These are phyloP conservation scores for Globisporangium cederbergense DNA, from an alignment of 352 stramenopile genomes.

Conservation along the genomic window DNA sequence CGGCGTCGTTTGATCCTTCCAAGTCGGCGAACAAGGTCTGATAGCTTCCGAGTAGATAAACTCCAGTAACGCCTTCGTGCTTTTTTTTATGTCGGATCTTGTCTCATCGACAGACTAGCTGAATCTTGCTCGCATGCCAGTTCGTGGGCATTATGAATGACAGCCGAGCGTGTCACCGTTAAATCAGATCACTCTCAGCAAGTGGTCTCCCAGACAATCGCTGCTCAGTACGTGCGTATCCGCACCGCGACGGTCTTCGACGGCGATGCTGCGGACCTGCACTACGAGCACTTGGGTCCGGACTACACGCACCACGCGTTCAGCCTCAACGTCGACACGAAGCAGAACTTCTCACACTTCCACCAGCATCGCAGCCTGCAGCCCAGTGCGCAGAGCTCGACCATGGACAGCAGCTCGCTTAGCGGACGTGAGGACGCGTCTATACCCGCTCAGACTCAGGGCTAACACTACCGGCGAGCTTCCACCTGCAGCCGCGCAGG, in stretches of 20 bases:
- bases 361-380: background rate
- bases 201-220: background rate
- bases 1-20: background rate
- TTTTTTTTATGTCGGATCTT: background rate
- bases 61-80: background rate
- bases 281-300: background rate
- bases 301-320: background rate
- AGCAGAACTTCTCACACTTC: background rate
- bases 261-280: background rate
- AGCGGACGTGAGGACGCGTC: background rate
- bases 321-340: conserved; percentile 1
- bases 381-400: background rate
- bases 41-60: background rate
- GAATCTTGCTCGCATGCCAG: no score
- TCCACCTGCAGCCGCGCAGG: conserved; percentile 4
- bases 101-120: background rate
- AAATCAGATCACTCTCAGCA: no score
- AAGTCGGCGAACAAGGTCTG: background rate
- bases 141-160: no score
- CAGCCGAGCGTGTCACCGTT: no score
- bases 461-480: background rate
- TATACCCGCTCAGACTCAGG: background rate
- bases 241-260: background rate
- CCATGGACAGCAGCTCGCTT: background rate
- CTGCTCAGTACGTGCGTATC: background rate